Conservation (phyloP, 192 early-diverging fungal genomes). For the Coemansia sp. region DNA sequence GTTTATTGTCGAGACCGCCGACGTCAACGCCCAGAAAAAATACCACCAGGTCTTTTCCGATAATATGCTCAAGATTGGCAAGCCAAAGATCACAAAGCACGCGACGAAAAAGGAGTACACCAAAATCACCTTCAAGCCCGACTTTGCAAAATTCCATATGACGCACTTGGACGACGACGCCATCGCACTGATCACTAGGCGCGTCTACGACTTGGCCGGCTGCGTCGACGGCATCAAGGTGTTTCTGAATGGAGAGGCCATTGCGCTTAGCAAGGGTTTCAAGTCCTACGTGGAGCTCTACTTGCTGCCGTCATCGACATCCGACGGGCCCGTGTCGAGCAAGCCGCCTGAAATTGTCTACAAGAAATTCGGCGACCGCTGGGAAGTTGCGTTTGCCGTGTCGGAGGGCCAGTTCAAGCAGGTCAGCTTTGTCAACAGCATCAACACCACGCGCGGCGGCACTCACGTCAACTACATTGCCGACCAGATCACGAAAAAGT, state of each 20-base stretch:
- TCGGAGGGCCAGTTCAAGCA: slow-evolving; percentile 96
- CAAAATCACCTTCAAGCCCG: slow-evolving; percentile 91
- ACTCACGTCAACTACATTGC: slow-evolving; percentile 82
- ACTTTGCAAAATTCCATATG: slow-evolving; percentile 91
- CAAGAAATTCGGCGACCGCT: slow-evolving; percentile 75
- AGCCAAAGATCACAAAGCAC: slow-evolving; percentile 71
- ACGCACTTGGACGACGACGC: slow-evolving; percentile 79
- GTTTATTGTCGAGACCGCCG: slow-evolving; percentile 90
- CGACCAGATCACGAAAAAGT: slow-evolving; percentile 71
- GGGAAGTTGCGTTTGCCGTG: slow-evolving; percentile 92
- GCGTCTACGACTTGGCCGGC: slow-evolving; percentile 93
- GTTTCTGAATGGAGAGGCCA: slow-evolving; percentile 74
- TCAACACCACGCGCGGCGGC: slow-evolving; percentile 92
- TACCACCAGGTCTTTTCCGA: slow-evolving; percentile 84
- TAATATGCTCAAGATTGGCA: slow-evolving; percentile 83
- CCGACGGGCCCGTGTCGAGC: slow-evolving; percentile 16
- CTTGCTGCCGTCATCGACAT: slow-evolving; percentile 33
- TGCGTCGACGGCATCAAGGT: slow-evolving; percentile 82
- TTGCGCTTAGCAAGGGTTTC: slow-evolving; percentile 80
- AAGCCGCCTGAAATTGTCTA: slow-evolving; percentile 61
- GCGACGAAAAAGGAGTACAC: slow-evolving; percentile 78
- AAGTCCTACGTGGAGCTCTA: slow-evolving; percentile 89
- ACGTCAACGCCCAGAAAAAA: slow-evolving; percentile 64
- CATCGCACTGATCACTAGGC: slow-evolving; percentile 83
- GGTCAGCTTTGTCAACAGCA: slow-evolving; percentile 94